phyloP scores from a whole-genome alignment of 2,329 filamentous ascomycete genomes.

The Ophiostoma sp. region DNA sequence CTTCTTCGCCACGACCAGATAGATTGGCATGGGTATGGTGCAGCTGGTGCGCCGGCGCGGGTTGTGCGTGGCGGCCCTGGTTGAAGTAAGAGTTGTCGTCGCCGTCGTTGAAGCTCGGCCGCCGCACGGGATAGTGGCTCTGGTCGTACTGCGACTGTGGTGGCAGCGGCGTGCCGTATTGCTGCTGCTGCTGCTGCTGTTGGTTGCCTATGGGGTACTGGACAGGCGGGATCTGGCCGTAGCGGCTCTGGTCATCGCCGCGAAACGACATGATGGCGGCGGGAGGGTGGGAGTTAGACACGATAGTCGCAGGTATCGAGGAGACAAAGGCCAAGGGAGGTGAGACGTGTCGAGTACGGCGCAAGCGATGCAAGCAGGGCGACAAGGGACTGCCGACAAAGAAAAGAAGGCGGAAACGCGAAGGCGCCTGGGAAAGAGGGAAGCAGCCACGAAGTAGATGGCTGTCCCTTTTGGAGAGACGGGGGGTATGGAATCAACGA shows the following conservation, averaged over 20 bases:
- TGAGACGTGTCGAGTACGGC: not conserved
- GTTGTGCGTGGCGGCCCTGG: constrained; percentile 26
- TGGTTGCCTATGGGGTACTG: constrained; percentile 53
- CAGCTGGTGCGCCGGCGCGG: constrained; percentile 10
- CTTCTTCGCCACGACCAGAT: constrained; percentile 43
- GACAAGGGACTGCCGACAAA: not conserved
- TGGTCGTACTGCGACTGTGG: constrained; percentile 31
- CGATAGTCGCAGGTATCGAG: not conserved
- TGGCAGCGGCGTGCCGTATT: constrained; percentile 16
- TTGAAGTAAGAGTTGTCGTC: constrained; percentile 60
- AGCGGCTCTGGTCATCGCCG: constrained; percentile 57
- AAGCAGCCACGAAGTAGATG: not conserved
- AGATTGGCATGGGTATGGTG: constrained; percentile 19
- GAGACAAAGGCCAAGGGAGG: not conserved
- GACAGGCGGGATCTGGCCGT: constrained; percentile 61
- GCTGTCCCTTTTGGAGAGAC: no score
- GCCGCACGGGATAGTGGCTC: constrained; percentile 43
- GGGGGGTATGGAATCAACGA: not conserved
- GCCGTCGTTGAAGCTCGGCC: constrained; percentile 69
- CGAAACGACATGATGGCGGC: constrained; percentile 54
- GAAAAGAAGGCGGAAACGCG: not conserved
- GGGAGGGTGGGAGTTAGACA: constrained; percentile 1
- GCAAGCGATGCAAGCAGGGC: not conserved
- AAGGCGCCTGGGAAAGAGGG: not conserved
- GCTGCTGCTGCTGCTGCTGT: constrained; percentile 25